phyloP scores from a whole-genome alignment of 2,329 filamentous ascomycete species.

The Hypoxylon sp. region DNA sequence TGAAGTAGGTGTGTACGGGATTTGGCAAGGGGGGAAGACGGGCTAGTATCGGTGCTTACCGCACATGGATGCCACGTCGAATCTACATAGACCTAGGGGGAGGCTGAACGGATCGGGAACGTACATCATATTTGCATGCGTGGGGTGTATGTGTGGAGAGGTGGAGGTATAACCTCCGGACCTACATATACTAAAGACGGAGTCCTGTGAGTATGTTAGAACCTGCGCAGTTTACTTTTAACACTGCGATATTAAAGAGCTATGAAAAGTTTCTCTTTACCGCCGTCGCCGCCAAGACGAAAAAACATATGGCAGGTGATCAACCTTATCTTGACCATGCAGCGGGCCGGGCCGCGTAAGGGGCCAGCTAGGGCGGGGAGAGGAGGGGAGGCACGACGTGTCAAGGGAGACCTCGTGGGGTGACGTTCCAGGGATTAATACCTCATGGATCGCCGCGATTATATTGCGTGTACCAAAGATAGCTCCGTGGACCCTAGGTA shows the following conservation, averaged over 20 bases:
- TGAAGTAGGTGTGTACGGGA: slow-evolving; percentile 22
- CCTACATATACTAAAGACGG: slow-evolving; percentile 9
- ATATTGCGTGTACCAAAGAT: slow-evolving; percentile 37
- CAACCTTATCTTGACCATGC: slow-evolving; percentile 32
- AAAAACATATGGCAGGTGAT: slow-evolving; percentile 26
- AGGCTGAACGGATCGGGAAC: slow-evolving; percentile 38
- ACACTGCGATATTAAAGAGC: slow-evolving; percentile 4
- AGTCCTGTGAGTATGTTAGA: slow-evolving; percentile 19
- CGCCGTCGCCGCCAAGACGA: slow-evolving; percentile 36
- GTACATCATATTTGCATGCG: slow-evolving; percentile 38
- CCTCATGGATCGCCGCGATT: slow-evolving; percentile 36
- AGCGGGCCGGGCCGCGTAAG: slow-evolving; percentile 36
- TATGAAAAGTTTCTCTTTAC: slow-evolving; percentile 19
- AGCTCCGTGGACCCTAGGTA: slow-evolving; percentile 29
- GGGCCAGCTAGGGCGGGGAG: slow-evolving; percentile 9
- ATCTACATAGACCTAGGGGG: slow-evolving; percentile 22
- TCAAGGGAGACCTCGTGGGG: slow-evolving; percentile 27
- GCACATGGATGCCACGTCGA: slow-evolving; percentile 31
- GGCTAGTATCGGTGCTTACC: slow-evolving; percentile 37
- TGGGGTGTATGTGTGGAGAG: slow-evolving; percentile 19
- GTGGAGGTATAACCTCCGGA: slow-evolving; percentile 18
- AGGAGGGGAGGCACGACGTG: not conserved
- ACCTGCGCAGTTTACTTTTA: slow-evolving; percentile 8
- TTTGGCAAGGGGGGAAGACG: slow-evolving; percentile 18
- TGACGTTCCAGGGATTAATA: slow-evolving; percentile 29